These are phyloP conservation scores for Aspergillus terreus DNA, from an alignment of 2,329 filamentous ascomycete genomes.

Conservation along the genomic window DNA sequence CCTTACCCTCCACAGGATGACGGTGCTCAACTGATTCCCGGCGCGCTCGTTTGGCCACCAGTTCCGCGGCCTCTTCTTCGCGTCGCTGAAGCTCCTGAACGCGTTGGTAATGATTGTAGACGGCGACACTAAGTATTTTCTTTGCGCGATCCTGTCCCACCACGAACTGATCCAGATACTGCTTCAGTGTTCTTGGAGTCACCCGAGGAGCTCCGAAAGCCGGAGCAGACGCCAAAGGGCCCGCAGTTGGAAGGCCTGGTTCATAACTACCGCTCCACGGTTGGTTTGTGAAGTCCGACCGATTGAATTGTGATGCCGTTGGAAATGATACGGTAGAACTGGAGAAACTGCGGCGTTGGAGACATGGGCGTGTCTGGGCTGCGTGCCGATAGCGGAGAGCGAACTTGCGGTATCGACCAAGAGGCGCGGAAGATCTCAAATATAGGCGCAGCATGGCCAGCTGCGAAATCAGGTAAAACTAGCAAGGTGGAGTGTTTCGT, in stretches of 20 bases:
- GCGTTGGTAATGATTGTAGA: conserved; percentile 95
- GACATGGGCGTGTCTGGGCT: conserved; percentile 6
- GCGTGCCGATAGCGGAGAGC: conserved; percentile 21
- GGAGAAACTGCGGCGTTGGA: conserved; percentile 19
- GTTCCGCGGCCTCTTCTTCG: conserved; percentile 74
- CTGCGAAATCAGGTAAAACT: conserved; percentile 6
- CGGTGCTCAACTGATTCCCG: conserved; percentile 67
- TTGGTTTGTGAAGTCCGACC: conserved; percentile 61
- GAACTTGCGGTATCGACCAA: conserved; percentile 15
- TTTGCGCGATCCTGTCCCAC: conserved; percentile 91
- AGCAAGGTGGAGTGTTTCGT: background rate
- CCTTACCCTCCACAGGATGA: conserved; percentile 74
- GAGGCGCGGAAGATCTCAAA: conserved; percentile 22
- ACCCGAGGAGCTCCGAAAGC: conserved; percentile 56
- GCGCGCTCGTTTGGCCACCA: conserved; percentile 66
- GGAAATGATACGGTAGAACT: conserved; percentile 31
- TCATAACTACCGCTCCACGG: conserved; percentile 63
- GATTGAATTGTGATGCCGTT: conserved; percentile 51
- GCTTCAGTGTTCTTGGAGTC: conserved; percentile 69
- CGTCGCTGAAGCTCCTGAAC: conserved; percentile 71
- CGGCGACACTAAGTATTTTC: conserved; percentile 85
- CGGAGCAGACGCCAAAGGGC: conserved; percentile 59
- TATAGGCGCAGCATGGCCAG: conserved; percentile 32
- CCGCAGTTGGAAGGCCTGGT: conserved; percentile 57
- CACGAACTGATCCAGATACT: conserved; percentile 90